phyloP scores from a whole-genome alignment of 306 rosid genomes.

The Acacia confusa region DNA sequence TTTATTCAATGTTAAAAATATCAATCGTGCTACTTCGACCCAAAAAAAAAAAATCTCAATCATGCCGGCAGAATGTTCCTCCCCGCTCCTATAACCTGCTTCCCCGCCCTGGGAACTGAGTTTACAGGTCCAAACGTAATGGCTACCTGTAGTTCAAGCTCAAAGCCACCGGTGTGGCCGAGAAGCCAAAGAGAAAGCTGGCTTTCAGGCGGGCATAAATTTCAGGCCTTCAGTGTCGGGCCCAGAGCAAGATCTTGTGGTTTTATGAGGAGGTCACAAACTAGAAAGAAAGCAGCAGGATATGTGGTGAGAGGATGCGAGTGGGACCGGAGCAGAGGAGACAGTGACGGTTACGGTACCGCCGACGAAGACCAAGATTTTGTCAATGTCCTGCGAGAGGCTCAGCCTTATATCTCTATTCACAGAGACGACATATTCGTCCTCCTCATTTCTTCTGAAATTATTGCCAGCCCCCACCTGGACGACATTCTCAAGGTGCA shows the following conservation, averaged over 20 bases:
- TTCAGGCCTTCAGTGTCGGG: not conserved
- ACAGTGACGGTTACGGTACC: not conserved
- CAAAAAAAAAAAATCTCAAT: too few species aligned
- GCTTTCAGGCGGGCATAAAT: slow-evolving; percentile 26
- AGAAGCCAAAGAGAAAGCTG: slow-evolving; percentile 17
- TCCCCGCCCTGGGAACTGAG: not conserved
- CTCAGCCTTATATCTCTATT: slow-evolving; percentile 63
- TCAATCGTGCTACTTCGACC: too few species aligned
- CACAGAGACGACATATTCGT: slow-evolving; percentile 54
- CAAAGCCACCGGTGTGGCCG: slow-evolving; percentile 29
- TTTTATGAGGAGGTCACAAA: not conserved
- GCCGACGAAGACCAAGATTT: slow-evolving; percentile 51
- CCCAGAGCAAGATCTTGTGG: slow-evolving; percentile 5
- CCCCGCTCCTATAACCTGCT: not conserved
- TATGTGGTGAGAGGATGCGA: slow-evolving; percentile 27
- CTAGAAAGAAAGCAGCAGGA: slow-evolving; percentile 16
- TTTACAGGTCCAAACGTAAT: not conserved
- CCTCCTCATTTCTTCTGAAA: slow-evolving; percentile 53
- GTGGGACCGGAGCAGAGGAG: slow-evolving; percentile 7
- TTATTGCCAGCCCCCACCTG: slow-evolving; percentile 47
- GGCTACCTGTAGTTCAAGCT: slow-evolving; percentile 41
- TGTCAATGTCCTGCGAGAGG: slow-evolving; percentile 59
- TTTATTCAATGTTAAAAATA: too few species aligned
- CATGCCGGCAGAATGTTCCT: too few species aligned
- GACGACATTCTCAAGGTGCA: slow-evolving; percentile 59